Percentiles rank a stretch among this genome's conserved stretches.
Evolutionary conservation across 2,329 filamentous ascomycete species (phyloP).

Genomic region (Aquanectria penicillioides): DNA sequence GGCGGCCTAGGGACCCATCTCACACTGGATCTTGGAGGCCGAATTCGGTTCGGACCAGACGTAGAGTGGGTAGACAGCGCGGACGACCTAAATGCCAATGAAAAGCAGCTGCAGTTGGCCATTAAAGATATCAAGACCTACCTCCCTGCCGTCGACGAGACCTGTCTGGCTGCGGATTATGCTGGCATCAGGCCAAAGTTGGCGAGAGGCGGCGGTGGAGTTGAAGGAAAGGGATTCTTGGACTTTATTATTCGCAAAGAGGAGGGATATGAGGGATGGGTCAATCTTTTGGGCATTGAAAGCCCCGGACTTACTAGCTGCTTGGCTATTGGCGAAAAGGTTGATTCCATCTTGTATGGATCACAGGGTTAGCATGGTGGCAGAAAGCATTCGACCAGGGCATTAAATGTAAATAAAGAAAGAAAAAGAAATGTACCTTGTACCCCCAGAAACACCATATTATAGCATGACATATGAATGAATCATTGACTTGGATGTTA

Average conservation of each 20-base stretch:
- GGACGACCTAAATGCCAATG: slow-evolving; percentile 73
- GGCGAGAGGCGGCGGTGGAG: slow-evolving; percentile 66
- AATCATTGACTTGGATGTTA: too few relatives aligned
- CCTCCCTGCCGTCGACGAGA: slow-evolving; percentile 76
- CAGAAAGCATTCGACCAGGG: not conserved
- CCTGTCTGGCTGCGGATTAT: slow-evolving; percentile 81
- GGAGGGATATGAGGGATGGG: slow-evolving; percentile 81
- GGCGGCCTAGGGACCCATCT: slow-evolving; percentile 93
- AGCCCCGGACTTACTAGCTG: slow-evolving; percentile 90
- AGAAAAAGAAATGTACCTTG: too few relatives aligned
- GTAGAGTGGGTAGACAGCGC: slow-evolving; percentile 89
- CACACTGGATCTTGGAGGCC: slow-evolving; percentile 86
- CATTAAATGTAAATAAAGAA: not conserved
- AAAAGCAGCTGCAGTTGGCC: slow-evolving; percentile 70
- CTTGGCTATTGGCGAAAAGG: slow-evolving; percentile 85
- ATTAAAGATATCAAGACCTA: slow-evolving; percentile 81
- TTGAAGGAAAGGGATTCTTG: slow-evolving; percentile 72
- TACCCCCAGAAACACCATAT: too few relatives aligned
- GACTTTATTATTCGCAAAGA: slow-evolving; percentile 87
- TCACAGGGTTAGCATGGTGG: not conserved
- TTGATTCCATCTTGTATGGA: slow-evolving; percentile 63
- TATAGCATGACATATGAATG: too few relatives aligned
- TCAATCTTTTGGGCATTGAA: slow-evolving; percentile 93
- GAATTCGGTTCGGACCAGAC: slow-evolving; percentile 92
- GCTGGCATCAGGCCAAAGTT: slow-evolving; percentile 93